Evolutionary conservation across 2,329 filamentous ascomycete genomes (phyloP).

Genomic region (Alternaria sp.): DNA sequence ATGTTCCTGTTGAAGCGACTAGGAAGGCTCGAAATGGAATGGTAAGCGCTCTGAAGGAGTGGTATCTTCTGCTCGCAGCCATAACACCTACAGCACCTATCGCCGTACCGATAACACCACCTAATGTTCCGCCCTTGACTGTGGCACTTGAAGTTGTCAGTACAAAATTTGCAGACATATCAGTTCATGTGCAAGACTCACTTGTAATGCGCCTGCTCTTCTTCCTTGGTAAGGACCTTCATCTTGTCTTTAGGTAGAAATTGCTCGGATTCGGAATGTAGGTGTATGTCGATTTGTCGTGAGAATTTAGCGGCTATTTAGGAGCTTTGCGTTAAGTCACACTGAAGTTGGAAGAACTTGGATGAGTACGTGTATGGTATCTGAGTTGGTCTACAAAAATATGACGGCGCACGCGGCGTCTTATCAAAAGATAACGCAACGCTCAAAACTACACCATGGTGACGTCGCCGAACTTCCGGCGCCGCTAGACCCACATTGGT

Average conservation of each 20-base stretch:
- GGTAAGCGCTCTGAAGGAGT: conserved; percentile 81
- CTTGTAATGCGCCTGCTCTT: conserved; percentile 86
- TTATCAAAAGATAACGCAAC: conserved; percentile 43
- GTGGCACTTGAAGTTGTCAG: conserved; percentile 63
- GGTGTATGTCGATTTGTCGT: background rate
- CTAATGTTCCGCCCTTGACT: conserved; percentile 78
- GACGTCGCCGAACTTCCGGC: conserved; percentile 50
- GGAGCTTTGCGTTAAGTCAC: background rate
- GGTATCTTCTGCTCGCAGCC: conserved; percentile 74
- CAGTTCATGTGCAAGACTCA: conserved; percentile 45
- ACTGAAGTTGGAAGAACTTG: background rate
- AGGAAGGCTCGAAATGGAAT: conserved; percentile 92
- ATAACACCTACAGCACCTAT: conserved; percentile 73
- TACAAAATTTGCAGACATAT: background rate
- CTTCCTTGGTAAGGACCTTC: conserved; percentile 96
- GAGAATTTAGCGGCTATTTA: background rate
- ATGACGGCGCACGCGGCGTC: conserved; percentile 26
- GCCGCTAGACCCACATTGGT: conserved; percentile 27
- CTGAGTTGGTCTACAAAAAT: conserved; percentile 5
- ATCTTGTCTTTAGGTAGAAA: conserved; percentile 60
- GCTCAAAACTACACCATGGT: conserved; percentile 42
- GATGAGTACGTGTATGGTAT: background rate
- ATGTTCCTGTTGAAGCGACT: conserved; percentile 81
- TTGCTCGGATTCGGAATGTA: conserved; percentile 9
- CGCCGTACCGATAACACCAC: conserved; percentile 72